Percentiles rank a stretch among this genome's conserved stretches.
Evolutionary conservation across 768 basidiomycete genomes (phyloP).

Genomic region (Kwoniella pini): DNA sequence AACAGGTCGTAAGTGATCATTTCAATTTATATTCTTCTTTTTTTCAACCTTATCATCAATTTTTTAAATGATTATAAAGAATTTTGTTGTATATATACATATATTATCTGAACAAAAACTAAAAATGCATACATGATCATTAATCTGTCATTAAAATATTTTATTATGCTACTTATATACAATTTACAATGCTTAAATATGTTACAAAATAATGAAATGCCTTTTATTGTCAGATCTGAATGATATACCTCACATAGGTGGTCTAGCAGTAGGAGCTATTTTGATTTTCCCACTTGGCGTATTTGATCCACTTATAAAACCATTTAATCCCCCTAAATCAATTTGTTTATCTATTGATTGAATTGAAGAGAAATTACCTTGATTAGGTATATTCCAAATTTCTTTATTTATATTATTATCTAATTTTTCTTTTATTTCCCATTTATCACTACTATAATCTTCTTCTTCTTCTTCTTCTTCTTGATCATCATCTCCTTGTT

Average conservation of each 20-base stretch:
- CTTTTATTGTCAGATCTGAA: too few species aligned
- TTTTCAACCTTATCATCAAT: too few species aligned
- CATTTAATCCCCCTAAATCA: conserved; percentile 23
- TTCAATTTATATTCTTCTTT: background rate
- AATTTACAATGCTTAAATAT: background rate
- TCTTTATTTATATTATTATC: conserved; percentile 19
- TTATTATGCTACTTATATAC: background rate
- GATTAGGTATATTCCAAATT: conserved; percentile 21
- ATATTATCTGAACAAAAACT: background rate
- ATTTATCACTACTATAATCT: too few species aligned
- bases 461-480: conserved; percentile 3
- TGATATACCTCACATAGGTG: conserved; percentile 26
- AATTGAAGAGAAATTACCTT: conserved; percentile 6
- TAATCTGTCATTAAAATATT: background rate
- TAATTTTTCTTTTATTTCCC: conserved; percentile 21
- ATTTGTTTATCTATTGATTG: background rate
- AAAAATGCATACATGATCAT: background rate
- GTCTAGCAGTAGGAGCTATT: conserved; percentile 38
- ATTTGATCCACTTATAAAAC: conserved; percentile 4
- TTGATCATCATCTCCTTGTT: conserved; percentile 1
- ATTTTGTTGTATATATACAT: too few species aligned
- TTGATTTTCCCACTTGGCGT: conserved; percentile 24
- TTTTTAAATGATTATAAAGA: too few species aligned
- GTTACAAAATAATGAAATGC: too few species aligned
- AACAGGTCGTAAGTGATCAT: conserved; percentile 28